Conservation (phyloP, 176 grass and related monocot species). For the Oryza meridionalis region DNA sequence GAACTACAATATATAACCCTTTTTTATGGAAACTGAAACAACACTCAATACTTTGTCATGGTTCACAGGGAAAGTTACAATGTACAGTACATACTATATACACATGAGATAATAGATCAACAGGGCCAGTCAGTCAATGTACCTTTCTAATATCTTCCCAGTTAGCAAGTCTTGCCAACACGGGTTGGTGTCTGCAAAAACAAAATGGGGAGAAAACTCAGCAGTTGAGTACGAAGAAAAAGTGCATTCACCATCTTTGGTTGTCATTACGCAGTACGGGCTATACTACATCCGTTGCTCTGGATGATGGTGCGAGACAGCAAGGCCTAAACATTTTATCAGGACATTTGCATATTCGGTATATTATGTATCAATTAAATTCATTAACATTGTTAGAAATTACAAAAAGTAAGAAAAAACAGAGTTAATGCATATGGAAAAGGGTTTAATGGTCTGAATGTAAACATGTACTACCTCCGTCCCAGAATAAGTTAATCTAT, state of each 20-base stretch:
- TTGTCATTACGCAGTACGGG: not conserved
- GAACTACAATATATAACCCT: not conserved
- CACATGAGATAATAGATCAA: slow-evolving; percentile 1
- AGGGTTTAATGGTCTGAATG: not conserved
- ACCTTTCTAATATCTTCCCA: slow-evolving; percentile 92
- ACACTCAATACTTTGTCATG: not conserved
- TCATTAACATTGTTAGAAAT: not conserved
- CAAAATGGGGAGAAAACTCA: not conserved
- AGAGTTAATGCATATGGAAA: not conserved
- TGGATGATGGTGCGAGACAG: not conserved
- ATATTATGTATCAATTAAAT: slow-evolving; percentile 1
- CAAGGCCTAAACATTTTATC: not conserved
- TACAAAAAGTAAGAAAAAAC: not conserved
- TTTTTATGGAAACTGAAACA: slow-evolving; percentile 1
- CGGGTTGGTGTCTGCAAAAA: slow-evolving; percentile 73
- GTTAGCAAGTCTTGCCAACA: slow-evolving; percentile 85
- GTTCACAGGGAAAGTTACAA: not conserved
- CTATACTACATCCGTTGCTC: not conserved
- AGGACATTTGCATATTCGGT: not conserved
- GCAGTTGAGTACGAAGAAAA: not conserved
- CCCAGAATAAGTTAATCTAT: too few relatives aligned
- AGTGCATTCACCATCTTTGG: not conserved
- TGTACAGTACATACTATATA: not conserved
- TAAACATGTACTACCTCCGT: not conserved
- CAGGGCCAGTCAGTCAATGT: not conserved